Conservation (phyloP, 2,329 filamentous ascomycete genomes). For the Hypoxylon rubiginosum region DNA sequence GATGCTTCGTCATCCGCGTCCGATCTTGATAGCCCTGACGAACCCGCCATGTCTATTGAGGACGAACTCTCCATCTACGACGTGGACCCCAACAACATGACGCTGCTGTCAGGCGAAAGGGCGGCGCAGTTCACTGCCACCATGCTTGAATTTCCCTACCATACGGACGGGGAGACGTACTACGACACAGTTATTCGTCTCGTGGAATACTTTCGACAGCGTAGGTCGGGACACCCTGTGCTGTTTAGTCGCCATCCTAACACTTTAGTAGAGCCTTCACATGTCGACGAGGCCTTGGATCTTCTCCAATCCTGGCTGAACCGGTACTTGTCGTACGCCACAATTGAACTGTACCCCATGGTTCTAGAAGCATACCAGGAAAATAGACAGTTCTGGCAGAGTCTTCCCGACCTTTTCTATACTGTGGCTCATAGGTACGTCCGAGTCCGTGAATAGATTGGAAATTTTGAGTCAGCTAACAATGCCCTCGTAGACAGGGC, state of each 20-base stretch:
- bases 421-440: constrained; percentile 60
- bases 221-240: constrained; percentile 39
- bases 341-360: constrained; percentile 50
- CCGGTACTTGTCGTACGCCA: constrained; percentile 60
- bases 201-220: constrained; percentile 47
- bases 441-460: neutral
- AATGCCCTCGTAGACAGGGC: constrained; percentile 40
- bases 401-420: constrained; percentile 65
- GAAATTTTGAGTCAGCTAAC: constrained; percentile 26
- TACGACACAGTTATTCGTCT: constrained; percentile 49
- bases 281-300: constrained; percentile 61
- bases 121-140: constrained; percentile 37
- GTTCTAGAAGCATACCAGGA: constrained; percentile 60
- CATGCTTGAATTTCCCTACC: constrained; percentile 51
- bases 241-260: constrained; percentile 49
- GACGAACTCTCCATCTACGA: constrained; percentile 52
- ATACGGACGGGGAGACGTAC: constrained; percentile 45
- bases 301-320: constrained; percentile 66
- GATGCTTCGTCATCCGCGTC: constrained; percentile 55
- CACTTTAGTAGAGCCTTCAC: constrained; percentile 54
- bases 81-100: constrained; percentile 52
- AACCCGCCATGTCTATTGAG: constrained; percentile 59
- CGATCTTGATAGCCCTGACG: constrained; percentile 59
- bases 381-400: constrained; percentile 65
- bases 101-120: constrained; percentile 28